Evolutionary conservation across 345 rosid genomes (phyloP).

Genomic region (Ceriops tagal): DNA sequence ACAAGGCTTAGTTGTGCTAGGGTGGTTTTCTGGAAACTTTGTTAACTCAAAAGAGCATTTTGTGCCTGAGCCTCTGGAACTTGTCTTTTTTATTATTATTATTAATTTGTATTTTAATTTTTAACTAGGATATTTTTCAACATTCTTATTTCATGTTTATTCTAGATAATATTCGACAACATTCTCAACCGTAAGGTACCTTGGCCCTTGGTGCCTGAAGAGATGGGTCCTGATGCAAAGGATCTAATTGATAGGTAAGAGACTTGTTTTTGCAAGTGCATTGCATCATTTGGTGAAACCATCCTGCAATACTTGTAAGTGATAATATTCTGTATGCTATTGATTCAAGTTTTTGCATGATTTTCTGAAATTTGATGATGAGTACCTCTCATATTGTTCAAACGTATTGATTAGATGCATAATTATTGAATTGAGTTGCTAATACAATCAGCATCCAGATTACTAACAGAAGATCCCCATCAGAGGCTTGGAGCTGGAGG

Average conservation of each 20-base stretch:
- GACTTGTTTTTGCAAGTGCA: background rate
- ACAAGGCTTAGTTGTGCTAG: background rate
- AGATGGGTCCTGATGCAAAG: slow-evolving; percentile 80
- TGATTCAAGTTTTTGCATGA: background rate
- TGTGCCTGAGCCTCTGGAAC: too few species aligned
- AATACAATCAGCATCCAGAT: slow-evolving; percentile 41
- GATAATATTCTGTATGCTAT: background rate
- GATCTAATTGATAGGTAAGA: slow-evolving; percentile 86
- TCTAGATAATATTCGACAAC: slow-evolving; percentile 90
- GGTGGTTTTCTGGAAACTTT: background rate
- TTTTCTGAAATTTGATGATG: background rate
- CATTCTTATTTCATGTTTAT: slow-evolving; percentile 25
- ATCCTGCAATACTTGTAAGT: too few species aligned
- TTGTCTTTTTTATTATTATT: background rate
- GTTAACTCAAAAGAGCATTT: too few species aligned
- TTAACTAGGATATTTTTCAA: background rate
- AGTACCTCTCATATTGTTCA: background rate
- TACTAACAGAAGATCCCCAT: slow-evolving; percentile 95
- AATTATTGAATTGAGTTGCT: background rate
- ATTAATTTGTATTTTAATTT: background rate
- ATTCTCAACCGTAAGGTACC: slow-evolving; percentile 98
- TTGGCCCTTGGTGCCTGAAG: slow-evolving; percentile 84
- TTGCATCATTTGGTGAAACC: too few species aligned
- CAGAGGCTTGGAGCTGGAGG: slow-evolving; percentile 97
- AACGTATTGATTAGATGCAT: background rate